Percentiles rank a stretch among this genome's conserved stretches.
phyloP scores from a whole-genome alignment of 2,329 filamentous ascomycete species.

The Aspergillus caelatus region DNA sequence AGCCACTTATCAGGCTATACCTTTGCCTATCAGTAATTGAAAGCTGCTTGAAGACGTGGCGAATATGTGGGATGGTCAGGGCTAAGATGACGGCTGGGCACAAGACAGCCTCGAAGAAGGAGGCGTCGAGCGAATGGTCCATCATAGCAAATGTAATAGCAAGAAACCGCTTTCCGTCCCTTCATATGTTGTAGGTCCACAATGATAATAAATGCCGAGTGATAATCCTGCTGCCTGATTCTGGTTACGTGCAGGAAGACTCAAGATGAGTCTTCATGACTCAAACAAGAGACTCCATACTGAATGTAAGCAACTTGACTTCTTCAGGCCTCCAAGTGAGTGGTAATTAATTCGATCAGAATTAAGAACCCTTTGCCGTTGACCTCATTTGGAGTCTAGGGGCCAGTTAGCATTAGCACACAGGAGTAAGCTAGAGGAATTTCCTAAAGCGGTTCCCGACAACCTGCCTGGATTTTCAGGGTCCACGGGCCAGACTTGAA shows the following conservation, averaged over 20 bases:
- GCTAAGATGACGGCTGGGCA: neutral
- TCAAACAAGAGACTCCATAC: neutral
- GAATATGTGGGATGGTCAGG: conserved; percentile 4
- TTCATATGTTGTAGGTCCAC: neutral
- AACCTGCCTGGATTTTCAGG: neutral
- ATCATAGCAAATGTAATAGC: neutral
- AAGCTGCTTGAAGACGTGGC: neutral
- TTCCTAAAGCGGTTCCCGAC: neutral
- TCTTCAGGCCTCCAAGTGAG: neutral
- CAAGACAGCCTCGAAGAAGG: neutral
- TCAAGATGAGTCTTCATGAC: neutral
- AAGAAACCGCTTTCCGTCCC: neutral
- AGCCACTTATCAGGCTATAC: neutral
- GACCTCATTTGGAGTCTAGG: neutral
- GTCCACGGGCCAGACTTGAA: neutral
- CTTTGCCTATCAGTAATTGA: neutral
- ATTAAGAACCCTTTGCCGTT: no score
- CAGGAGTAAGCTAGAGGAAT: neutral
- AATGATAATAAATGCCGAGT: neutral
- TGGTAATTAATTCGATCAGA: neutral
- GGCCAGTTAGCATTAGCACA: no score
- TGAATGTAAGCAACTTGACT: neutral
- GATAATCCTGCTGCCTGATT: neutral
- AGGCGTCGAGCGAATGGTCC: neutral
- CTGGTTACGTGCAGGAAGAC: neutral